Evolutionary conservation across 2,329 filamentous ascomycete genomes (phyloP), one percentile per base, ranked within the genome.

Genomic region (Fusarium continuum): DNA sequence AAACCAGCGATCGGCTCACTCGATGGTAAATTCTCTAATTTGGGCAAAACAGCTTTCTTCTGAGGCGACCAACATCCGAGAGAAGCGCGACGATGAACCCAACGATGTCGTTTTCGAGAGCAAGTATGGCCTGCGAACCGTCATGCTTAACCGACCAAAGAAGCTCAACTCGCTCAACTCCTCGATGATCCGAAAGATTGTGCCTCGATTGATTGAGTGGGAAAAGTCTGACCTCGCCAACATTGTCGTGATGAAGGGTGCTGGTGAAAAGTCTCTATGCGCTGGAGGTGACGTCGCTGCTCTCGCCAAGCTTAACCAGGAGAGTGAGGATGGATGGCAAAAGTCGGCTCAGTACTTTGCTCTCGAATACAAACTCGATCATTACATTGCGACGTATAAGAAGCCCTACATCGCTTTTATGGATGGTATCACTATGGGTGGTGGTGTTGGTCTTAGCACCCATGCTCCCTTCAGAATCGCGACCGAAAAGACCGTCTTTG

Each of bases 351-450:
- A 93, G 46, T 99, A 96, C 83, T 99, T 99, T 75, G 92, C 82
- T 11, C 88, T 95, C 54, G 96, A 99, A 88, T 99, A 98, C 83
- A 90, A 92, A 80, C 88, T 99, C 63, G 91, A 99, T 76, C 95
- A 99, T 78, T 83, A 94, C 69, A 97, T 99, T 74, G 91, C 95
- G 19, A 97, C 93, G 31, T 97, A 97, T 80, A 75, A 82, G 61
- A 99, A 97, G 81, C 95, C 95, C 0, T 96, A 95, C 73, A 87
- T 99, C 47, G 91, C 95, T 26, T 91, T 98, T 74, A 96, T 99
- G 89, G 95, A 99, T 73, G 95, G 95, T 57, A 91, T 97, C 76
- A 99, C 96, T 47, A 99, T 99, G 95, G 95, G 95, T 52, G 95
- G 95, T 52, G 95, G 95, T 67, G 95, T 98, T 48, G 95, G 95